Evolutionary conservation across 345 rosid species (phyloP).

Genomic region (Laguncularia racemosa): DNA sequence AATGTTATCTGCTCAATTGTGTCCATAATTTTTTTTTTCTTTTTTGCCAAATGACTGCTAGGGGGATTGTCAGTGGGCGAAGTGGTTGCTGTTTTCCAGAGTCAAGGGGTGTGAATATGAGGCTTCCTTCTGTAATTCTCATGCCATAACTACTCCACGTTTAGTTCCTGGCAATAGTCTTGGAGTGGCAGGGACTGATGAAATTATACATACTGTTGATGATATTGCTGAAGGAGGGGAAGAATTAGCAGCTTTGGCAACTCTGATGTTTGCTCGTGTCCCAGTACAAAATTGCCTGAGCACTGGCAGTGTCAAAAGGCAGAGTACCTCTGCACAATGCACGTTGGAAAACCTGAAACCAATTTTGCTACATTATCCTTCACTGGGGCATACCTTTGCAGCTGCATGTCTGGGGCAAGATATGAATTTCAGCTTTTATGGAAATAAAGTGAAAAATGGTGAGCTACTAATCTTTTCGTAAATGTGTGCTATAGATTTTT

Average conservation of each 20-base stretch:
- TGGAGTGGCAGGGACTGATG: slow-evolving; percentile 45
- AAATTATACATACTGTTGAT: slow-evolving; percentile 70
- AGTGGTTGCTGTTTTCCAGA: slow-evolving; percentile 88
- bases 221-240: slow-evolving; percentile 96
- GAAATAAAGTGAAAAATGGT: slow-evolving; percentile 57
- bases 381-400: slow-evolving; percentile 77
- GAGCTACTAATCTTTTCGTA: slow-evolving; percentile 17
- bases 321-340: slow-evolving; percentile 77
- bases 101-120: slow-evolving; percentile 83
- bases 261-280: slow-evolving; percentile 71
- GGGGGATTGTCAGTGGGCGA: slow-evolving; percentile 98
- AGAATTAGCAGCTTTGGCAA: slow-evolving; percentile 96
- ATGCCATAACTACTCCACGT: slow-evolving; percentile 55
- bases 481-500: not conserved
- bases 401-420: slow-evolving; percentile 73
- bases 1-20: too few relatives aligned
- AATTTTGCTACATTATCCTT: slow-evolving; percentile 70
- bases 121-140: slow-evolving; percentile 90
- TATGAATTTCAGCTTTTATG: slow-evolving; percentile 37
- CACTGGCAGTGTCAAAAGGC: slow-evolving; percentile 76
- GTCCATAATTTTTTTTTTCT: slow-evolving; percentile 7
- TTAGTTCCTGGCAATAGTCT: slow-evolving; percentile 39
- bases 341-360: slow-evolving; percentile 85
- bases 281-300: slow-evolving; percentile 72
- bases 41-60: slow-evolving; percentile 26